phyloP scores from a whole-genome alignment of 495 filamentous ascomycete species.

The Neurospora intermedia region DNA sequence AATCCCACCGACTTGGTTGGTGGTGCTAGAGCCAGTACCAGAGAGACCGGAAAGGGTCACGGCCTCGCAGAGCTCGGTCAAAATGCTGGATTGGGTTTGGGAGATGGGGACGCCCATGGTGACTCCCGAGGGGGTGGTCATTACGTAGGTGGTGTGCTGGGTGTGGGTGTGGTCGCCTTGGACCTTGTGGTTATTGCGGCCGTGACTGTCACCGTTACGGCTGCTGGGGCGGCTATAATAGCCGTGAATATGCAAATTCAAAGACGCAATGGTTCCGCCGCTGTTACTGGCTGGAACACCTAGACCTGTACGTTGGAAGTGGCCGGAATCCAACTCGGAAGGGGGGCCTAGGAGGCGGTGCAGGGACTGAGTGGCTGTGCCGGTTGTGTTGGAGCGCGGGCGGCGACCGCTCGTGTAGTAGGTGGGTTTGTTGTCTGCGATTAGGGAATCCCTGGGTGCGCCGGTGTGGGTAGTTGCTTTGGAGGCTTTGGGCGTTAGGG shows the following conservation, averaged over 20 bases:
- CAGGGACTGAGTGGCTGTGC: not conserved
- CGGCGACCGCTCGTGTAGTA: not conserved
- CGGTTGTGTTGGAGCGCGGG: not conserved
- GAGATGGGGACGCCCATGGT: not conserved
- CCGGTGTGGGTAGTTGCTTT: too few relatives aligned
- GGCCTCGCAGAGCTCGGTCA: slow-evolving; percentile 16
- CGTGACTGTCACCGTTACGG: not conserved
- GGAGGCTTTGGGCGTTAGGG: not conserved
- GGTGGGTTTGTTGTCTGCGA: not conserved
- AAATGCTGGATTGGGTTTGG: slow-evolving; percentile 15
- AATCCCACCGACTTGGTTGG: not conserved
- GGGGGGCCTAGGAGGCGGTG: not conserved
- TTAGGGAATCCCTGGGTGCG: not conserved
- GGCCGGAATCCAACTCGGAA: not conserved
- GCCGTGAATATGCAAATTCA: not conserved
- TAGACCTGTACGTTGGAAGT: not conserved
- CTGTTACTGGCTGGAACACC: not conserved
- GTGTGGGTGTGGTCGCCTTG: not conserved
- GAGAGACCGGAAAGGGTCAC: slow-evolving; percentile 1
- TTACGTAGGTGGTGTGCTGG: not conserved
- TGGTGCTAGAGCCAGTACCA: not conserved
- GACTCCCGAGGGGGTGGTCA: too few relatives aligned
- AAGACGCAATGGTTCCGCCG: not conserved
- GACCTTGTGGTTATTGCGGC: not conserved
- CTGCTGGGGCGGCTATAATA: not conserved